Base-by-base conservation (phyloP, 208 protist genomes). In the Wallacemonas sp. region DNA sequence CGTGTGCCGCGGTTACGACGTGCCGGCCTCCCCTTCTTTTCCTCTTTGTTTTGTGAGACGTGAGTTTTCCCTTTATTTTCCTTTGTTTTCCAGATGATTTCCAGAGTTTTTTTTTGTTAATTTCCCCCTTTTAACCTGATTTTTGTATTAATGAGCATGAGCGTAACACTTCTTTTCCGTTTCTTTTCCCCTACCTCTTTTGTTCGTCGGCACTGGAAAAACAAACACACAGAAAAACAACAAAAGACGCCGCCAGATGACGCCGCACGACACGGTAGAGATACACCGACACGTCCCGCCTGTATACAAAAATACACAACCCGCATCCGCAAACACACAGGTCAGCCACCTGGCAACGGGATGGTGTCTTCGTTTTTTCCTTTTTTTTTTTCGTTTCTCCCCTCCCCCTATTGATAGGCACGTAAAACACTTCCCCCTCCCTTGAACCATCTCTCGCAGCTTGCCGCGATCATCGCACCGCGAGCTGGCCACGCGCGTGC, bases 101-200 rank as follows among this genome's bases (percentile, higher is more conserved):
- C n/a, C n/a, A n/a, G n/a, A n/a, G 5, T 17, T 55, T n/a, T 26
- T 55, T 41, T 19, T 23, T 44, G 26, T 1, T 34, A 19, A 43
- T 36, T 26, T 36, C 26, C 46, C 24, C 29, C 30, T 46, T 26
- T 48, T n/a, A n/a, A n/a, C n/a, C n/a, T 47, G 17, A 56, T 65
- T 58, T 76, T 47, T 58, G 27, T 60, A 66, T 49, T 55, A 55
- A 55, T 55, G 47, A 55, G 47, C 47, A 33, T 55, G 47, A 55
- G 47, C 19, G 47, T 55, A 23, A 55, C 26, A 55, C 17, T 63
- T 56, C 60, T 33, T 65, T 64, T 32, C 43, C 61, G 33, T 38
- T 23, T 56, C 19, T 56, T 56, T 46, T 47, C n/a, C n/a, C n/a
- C n/a, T n/a, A n/a, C n/a, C 17, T 41, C 9, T 48, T 56, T n/a